phyloP scores from a whole-genome alignment of 1,284 basidiomycete species.

The Albatrellus sp. region DNA sequence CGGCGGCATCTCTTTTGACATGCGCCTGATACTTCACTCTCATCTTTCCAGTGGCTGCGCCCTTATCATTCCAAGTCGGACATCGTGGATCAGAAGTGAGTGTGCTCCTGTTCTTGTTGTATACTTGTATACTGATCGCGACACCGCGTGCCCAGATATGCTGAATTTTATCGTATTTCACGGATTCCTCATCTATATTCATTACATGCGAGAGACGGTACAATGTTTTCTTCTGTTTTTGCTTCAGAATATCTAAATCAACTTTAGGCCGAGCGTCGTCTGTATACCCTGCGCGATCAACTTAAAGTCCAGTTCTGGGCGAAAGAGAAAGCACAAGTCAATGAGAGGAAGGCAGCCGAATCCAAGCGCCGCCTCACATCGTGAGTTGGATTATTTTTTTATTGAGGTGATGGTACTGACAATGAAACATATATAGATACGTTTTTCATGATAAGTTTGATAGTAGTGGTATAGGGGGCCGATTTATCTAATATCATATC shows the following conservation, averaged over 20 bases:
- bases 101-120: slow-evolving; percentile 5
- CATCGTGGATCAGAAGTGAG: slow-evolving; percentile 43
- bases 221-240: background rate
- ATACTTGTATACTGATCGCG: background rate
- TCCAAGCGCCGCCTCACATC: slow-evolving; percentile 74
- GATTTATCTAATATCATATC: slow-evolving; percentile 13
- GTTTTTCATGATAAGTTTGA: slow-evolving; percentile 9
- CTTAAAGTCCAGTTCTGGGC: slow-evolving; percentile 70
- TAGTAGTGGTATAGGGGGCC: slow-evolving; percentile 1
- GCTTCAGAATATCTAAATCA: no score
- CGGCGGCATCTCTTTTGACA: background rate
- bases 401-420: slow-evolving; percentile 12
- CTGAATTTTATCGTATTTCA: slow-evolving; percentile 61
- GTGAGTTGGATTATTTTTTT: slow-evolving; percentile 23
- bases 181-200: slow-evolving; percentile 40
- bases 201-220: slow-evolving; percentile 34
- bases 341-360: slow-evolving; percentile 70
- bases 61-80: slow-evolving; percentile 40
- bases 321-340: slow-evolving; percentile 76
- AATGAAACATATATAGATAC: slow-evolving; percentile 37
- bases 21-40: background rate
- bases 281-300: slow-evolving; percentile 53
- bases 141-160: slow-evolving; percentile 27
- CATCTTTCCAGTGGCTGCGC: slow-evolving; percentile 30
- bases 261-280: slow-evolving; percentile 38